Evolutionary conservation across 805 yeast genomes (phyloP).

Genomic region (Lachancea quebecensis): DNA sequence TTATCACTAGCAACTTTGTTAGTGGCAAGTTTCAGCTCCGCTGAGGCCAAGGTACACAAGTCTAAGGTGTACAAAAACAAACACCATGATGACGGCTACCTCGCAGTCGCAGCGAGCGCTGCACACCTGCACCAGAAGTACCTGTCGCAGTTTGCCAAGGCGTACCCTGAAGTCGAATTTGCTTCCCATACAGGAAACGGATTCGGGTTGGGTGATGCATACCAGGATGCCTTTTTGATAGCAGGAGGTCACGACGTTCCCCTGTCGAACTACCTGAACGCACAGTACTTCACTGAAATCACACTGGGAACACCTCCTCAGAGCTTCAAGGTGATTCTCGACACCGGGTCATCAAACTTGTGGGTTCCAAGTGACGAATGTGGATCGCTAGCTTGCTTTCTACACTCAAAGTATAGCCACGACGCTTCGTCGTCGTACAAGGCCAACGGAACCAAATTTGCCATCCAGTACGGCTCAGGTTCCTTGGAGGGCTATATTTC

Average conservation of each 20-base stretch:
- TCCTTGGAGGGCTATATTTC: slow-evolving; percentile 88
- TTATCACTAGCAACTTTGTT: slow-evolving; percentile 26
- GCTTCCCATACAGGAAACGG: slow-evolving; percentile 13
- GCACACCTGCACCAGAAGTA: slow-evolving; percentile 57
- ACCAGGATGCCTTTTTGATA: slow-evolving; percentile 3
- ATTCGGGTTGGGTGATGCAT: no score
- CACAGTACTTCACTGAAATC: slow-evolving; percentile 93
- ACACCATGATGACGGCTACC: slow-evolving; percentile 33
- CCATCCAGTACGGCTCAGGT: slow-evolving; percentile 89
- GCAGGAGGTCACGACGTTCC: slow-evolving; percentile 64
- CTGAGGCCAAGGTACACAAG: slow-evolving; percentile 46
- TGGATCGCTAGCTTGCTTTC: slow-evolving; percentile 88
- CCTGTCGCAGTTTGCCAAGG: slow-evolving; percentile 41
- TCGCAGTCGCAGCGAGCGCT: slow-evolving; percentile 21
- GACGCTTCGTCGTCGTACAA: slow-evolving; percentile 74
- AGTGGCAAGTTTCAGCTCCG: slow-evolving; percentile 22
- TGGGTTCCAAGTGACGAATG: slow-evolving; percentile 94
- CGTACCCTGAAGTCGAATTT: slow-evolving; percentile 36
- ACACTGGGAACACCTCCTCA: slow-evolving; percentile 91
- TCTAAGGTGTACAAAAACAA: slow-evolving; percentile 56
- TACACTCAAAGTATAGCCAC: slow-evolving; percentile 88
- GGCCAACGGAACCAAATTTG: slow-evolving; percentile 79
- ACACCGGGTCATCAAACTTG: slow-evolving; percentile 93
- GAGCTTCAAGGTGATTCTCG: slow-evolving; percentile 85
- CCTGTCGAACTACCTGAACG: slow-evolving; percentile 86